Base-by-base conservation (phyloP, 2,329 filamentous ascomycete genomes). In the Aspergillus intermedius region DNA sequence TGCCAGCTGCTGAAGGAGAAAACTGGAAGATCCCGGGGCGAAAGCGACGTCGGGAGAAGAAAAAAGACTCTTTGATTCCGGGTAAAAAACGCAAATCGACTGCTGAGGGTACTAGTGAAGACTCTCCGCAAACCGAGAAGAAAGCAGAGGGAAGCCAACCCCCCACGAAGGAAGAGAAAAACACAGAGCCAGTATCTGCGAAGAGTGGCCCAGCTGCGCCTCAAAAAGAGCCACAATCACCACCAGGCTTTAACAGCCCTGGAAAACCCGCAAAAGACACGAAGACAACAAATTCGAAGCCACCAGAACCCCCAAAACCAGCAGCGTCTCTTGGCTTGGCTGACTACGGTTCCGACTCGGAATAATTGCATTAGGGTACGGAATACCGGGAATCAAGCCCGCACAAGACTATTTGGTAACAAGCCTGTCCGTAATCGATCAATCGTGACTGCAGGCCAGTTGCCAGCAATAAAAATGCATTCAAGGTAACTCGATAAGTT, bases 21-120 rank as follows among this genome's bases (percentile, higher is more conserved):
- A 67, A 75, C 45, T 82, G 79, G 79, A 63, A 64, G 4, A 68
- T 72, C 13, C 68, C 70, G 10, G 70, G 70, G 17, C 72, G 73
- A 47, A 82, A 81, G 62, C 70, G 77, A 54, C 77, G 79, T 54
- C 76, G 77, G 48, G 71, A 66, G 51, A 76, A 74, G 57, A 72
- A 67, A 32, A 68, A 66, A 49, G 68, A 73, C 32, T 54, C 60
- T 17, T 58, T 71, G 43, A 55, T 67, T 10, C 63, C 69, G 1
- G 62, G 71, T 3, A 76, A 76, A 55, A 62, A 68, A 42, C 66
- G 72, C 45, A 75, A 73, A 54, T 73, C 70, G 9, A 51, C 60
- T 6, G 51, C 59, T 7, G 58, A 59, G 15, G 58, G 54, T 8
- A 37, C 49, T 10, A 42, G 40, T 15, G 48, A 53, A 44, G 39